These are phyloP conservation scores for Phragmites australis DNA, from an alignment of 176 grass and related monocot species.

Conservation along the genomic window DNA sequence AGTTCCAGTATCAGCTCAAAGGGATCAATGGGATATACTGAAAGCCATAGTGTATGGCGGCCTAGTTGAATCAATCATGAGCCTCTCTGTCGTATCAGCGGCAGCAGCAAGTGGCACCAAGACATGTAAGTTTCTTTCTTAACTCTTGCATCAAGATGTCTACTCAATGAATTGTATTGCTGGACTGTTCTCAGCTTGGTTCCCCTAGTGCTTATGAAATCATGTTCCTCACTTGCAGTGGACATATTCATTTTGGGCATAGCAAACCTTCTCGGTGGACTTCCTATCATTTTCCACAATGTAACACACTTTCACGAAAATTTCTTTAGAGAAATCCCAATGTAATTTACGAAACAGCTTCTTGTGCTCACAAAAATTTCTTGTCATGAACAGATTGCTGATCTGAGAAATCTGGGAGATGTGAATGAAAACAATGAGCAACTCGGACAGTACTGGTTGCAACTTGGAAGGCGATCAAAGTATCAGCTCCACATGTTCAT, in stretches of 20 bases:
- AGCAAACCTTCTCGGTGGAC: conserved; percentile 77
- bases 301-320: conserved; percentile 42
- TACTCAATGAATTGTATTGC: not conserved
- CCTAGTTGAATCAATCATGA: conserved; percentile 54
- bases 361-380: not conserved
- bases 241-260: conserved; percentile 68
- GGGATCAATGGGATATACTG: conserved; percentile 60
- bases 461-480: conserved; percentile 62
- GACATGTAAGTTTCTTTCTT: conserved; percentile 58
- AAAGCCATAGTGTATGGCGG: conserved; percentile 84
- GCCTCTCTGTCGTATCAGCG: conserved; percentile 63
- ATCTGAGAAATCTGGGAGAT: conserved; percentile 57
- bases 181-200: not conserved
- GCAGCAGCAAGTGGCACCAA: conserved; percentile 58
- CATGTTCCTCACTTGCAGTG: conserved; percentile 52
- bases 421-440: conserved; percentile 36
- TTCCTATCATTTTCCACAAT: conserved; percentile 64
- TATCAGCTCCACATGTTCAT: conserved; percentile 54
- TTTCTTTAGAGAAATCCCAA: not conserved
- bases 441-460: conserved; percentile 57
- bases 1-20: conserved; percentile 8
- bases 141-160: not conserved
- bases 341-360: not conserved
- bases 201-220: conserved; percentile 8
- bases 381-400: conserved; percentile 58